A percentile compares a stretch with the other conserved stretches of the same genome.
Evolutionary conservation across 768 basidiomycete genomes (phyloP).

Genomic region (Mycena crocata): DNA sequence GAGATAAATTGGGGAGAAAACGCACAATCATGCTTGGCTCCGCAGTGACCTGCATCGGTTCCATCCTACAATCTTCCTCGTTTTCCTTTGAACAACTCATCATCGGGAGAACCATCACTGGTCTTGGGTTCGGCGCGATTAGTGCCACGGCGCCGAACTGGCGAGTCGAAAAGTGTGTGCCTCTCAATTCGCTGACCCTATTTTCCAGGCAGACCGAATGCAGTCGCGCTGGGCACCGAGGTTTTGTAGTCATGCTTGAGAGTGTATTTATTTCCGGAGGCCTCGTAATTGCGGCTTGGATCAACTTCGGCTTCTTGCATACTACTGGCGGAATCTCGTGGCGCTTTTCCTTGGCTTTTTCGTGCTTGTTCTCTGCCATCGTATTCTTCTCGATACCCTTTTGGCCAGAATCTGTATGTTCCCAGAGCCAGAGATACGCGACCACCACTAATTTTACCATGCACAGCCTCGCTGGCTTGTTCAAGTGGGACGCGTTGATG

Average conservation of each 20-base stretch:
- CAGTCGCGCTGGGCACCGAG: constrained; percentile 34
- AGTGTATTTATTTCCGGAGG: constrained; percentile 31
- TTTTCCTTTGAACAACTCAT: constrained; percentile 71
- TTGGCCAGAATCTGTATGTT: constrained; percentile 34
- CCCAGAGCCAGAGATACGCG: neutral
- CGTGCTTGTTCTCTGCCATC: constrained; percentile 26
- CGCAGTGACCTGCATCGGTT: constrained; percentile 70
- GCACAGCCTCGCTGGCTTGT: constrained; percentile 36
- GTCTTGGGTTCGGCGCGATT: constrained; percentile 53
- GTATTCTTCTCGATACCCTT: constrained; percentile 28
- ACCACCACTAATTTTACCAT: neutral
- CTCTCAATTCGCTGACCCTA: neutral
- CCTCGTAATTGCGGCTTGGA: constrained; percentile 25
- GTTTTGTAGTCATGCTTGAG: constrained; percentile 36
- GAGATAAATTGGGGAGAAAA: constrained; percentile 70
- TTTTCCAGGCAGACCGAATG: constrained; percentile 33
- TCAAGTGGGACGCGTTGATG: constrained; percentile 35
- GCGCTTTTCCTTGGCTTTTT: constrained; percentile 33
- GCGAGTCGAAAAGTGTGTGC: neutral
- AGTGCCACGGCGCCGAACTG: constrained; percentile 35
- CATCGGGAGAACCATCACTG: constrained; percentile 69
- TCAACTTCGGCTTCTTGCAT: constrained; percentile 32
- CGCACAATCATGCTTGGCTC: constrained; percentile 69
- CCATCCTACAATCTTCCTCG: constrained; percentile 68
- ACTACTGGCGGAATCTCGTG: constrained; percentile 31